Conservation (phyloP, 257 asterid genomes). For the Solanum raphanifolium region DNA sequence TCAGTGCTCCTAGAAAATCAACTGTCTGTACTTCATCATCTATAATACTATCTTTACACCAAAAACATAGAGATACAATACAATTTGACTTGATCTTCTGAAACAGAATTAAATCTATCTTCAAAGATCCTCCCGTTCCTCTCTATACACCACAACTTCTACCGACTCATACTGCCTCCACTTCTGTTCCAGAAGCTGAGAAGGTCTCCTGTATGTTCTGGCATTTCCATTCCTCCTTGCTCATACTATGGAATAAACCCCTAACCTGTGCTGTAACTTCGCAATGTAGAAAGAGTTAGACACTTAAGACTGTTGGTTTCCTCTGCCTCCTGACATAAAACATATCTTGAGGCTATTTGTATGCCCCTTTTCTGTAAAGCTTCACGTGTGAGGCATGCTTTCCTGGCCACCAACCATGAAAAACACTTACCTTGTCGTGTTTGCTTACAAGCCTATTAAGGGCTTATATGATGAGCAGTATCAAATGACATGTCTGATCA, state of each 20-base stretch:
- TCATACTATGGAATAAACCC: background rate
- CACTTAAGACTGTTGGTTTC: background rate
- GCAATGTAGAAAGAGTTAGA: background rate
- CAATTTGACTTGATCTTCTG: background rate
- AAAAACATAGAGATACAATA: background rate
- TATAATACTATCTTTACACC: background rate
- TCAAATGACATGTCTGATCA: background rate
- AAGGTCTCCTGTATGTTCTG: background rate
- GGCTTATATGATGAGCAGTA: background rate
- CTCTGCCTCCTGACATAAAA: background rate
- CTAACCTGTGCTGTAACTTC: background rate
- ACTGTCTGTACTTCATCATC: background rate
- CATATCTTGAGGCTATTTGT: background rate
- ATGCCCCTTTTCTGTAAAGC: background rate
- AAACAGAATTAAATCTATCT: too few species aligned
- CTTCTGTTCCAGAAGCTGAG: background rate
- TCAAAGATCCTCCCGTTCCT: background rate
- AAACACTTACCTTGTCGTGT: background rate
- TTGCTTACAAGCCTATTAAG: background rate
- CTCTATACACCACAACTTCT: too few species aligned
- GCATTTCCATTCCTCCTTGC: background rate
- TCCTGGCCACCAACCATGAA: background rate
- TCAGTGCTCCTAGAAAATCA: background rate
- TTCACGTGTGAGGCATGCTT: background rate
- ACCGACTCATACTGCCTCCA: background rate